Base-by-base conservation (phyloP, 768 basidiomycete genomes). In the Hypholoma fasciculare region DNA sequence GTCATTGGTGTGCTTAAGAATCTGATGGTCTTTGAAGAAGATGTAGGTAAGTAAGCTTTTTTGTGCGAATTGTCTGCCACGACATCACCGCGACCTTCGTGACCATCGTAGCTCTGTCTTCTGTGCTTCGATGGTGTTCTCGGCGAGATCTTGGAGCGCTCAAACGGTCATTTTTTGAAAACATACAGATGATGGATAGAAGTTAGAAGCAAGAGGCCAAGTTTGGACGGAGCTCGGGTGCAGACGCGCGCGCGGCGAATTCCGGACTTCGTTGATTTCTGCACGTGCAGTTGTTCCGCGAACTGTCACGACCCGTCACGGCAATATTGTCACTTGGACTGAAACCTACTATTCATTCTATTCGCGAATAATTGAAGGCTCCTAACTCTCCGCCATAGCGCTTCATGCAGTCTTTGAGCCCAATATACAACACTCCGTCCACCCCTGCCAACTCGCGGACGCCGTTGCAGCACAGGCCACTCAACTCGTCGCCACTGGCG, bases 401-500 rank as follows among this genome's bases (percentile, higher is more conserved):
- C 30, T 34, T 34, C 19, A 54, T 54, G 54, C 30, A 34, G 16
- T n/a, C 19, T 16, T 54, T 30, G 12, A 54, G 54, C 14, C 54
- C 54, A 20, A 47, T 34, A 7, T 63, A 64, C 6, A 49, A 57
- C 27, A 54, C 62, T 37, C 78, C 74, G 0, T 72, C 76, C 4
- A 79, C 80, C 0, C 78, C 79, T 0, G 52, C 63, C 7, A 38
- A 50, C 17, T 70, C 69, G 30, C 67, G 71, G 16, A 67, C 69
- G 2, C 68, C 72, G 1, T 69, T 73, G 17, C 64, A 66, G 4
- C 69, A 69, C 23, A 72, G 68, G 20, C 82, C 80, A 1, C 34
- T 71, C 4, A 78, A 74, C 53, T 82, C 85, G 0, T 87, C 85
- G 0, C 85, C 84, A 0, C 76, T 86, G 4, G 81, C 77, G 0